phyloP scores from a whole-genome alignment of 495 filamentous ascomycete species.

The Penicillium taxi region DNA sequence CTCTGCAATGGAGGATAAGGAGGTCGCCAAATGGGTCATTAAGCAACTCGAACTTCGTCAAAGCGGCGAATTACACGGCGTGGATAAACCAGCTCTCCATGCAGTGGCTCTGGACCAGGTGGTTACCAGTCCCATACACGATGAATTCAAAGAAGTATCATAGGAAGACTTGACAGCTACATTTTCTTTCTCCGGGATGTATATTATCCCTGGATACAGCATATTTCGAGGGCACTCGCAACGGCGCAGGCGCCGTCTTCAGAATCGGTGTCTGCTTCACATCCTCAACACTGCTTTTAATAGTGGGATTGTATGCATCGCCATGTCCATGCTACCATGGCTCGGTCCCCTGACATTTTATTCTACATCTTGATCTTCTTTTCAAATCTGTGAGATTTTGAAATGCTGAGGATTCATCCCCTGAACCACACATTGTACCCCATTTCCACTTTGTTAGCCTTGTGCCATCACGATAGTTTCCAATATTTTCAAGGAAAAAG shows the following conservation, averaged over 20 bases:
- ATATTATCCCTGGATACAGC: background rate
- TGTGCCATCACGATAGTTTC: conserved; percentile 7
- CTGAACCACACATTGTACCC: too few species aligned
- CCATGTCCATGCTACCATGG: too few species aligned
- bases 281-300: too few species aligned
- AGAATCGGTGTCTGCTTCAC: too few species aligned
- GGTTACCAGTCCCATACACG: conserved; percentile 27
- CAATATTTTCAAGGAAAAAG: conserved; percentile 1
- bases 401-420: background rate
- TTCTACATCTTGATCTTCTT: too few species aligned
- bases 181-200: background rate
- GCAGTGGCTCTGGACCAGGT: conserved; percentile 64
- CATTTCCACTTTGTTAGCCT: too few species aligned
- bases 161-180: too few species aligned
- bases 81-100: conserved; percentile 65
- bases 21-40: conserved; percentile 82
- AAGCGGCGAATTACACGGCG: conserved; percentile 39
- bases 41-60: conserved; percentile 55
- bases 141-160: too few species aligned
- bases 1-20: conserved; percentile 53
- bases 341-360: too few species aligned
- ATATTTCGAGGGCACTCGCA: background rate
- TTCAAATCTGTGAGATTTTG: background rate
- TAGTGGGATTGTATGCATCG: too few species aligned
- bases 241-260: conserved; percentile 18